phyloP scores from a whole-genome alignment of 257 asterid genomes.

The Primulina huaijiensis region DNA sequence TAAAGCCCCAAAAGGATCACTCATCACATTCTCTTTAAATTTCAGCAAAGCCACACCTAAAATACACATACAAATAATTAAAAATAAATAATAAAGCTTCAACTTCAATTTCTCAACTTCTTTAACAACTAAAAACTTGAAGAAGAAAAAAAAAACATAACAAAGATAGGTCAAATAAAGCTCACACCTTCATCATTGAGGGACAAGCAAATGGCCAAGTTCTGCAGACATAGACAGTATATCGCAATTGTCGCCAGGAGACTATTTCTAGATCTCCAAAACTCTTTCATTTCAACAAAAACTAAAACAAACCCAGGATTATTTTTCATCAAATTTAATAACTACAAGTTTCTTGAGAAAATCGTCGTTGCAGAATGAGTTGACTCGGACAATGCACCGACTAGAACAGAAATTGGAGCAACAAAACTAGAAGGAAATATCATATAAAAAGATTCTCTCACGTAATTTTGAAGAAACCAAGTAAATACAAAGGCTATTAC shows the following conservation, averaged over 20 bases:
- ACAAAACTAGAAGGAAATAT: neutral
- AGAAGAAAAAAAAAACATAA: neutral
- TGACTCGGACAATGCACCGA: neutral
- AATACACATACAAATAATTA: slow-evolving; percentile 5
- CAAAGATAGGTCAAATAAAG: slow-evolving; percentile 6
- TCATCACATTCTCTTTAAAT: slow-evolving; percentile 46
- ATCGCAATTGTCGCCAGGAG: slow-evolving; percentile 22
- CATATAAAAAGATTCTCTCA: no score
- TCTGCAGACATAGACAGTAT: slow-evolving; percentile 25
- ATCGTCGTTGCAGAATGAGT: neutral
- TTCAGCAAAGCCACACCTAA: slow-evolving; percentile 69
- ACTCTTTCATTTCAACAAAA: slow-evolving; percentile 27
- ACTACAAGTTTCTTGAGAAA: neutral
- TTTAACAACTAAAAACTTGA: slow-evolving; percentile 10
- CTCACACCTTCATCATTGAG: slow-evolving; percentile 65
- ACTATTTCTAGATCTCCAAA: slow-evolving; percentile 28
- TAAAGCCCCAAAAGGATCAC: slow-evolving; percentile 66
- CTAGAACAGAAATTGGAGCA: neutral
- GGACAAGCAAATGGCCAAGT: slow-evolving; percentile 32
- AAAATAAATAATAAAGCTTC: neutral
- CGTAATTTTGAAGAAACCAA: neutral
- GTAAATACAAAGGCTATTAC: neutral
- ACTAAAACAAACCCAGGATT: neutral
- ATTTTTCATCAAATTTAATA: neutral
- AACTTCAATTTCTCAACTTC: neutral